These are phyloP conservation scores for Beauveria sp. DNA, from an alignment of 2,329 filamentous ascomycete species.

Conservation along the genomic window DNA sequence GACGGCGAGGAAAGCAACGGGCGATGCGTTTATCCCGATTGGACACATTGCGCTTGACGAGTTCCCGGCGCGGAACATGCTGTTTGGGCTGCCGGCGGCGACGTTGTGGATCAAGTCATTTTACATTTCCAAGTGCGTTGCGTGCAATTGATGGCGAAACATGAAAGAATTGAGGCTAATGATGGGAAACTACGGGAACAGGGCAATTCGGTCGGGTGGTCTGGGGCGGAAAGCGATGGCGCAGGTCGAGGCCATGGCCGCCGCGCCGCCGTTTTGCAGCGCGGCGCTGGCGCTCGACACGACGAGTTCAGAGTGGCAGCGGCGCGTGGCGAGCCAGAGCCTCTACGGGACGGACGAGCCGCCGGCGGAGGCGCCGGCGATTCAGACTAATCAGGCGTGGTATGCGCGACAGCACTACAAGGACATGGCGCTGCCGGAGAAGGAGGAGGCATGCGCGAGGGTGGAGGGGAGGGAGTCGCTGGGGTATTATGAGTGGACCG, in stretches of 20 bases:
- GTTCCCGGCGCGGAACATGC: constrained; percentile 22
- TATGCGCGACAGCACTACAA: constrained; percentile 22
- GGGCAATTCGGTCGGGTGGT: constrained; percentile 27
- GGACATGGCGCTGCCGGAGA: not conserved
- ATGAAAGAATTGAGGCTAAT: too few relatives aligned
- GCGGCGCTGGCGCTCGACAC: constrained; percentile 30
- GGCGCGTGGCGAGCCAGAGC: constrained; percentile 17
- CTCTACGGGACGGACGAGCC: constrained; percentile 21
- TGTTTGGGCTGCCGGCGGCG: constrained; percentile 23
- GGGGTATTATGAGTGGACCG: constrained; percentile 8
- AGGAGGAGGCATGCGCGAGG: constrained; percentile 8
- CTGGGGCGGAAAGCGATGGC: constrained; percentile 29
- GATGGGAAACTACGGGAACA: not conserved
- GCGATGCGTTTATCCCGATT: constrained; percentile 27
- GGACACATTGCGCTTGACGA: constrained; percentile 32
- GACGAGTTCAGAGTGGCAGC: constrained; percentile 21
- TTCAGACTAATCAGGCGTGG: constrained; percentile 23
- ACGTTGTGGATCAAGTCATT: constrained; percentile 33
- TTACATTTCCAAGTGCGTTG: constrained; percentile 28
- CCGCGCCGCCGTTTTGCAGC: constrained; percentile 24
- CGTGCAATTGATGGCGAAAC: not conserved
- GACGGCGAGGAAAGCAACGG: constrained; percentile 22
- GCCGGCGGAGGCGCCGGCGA: constrained; percentile 19
- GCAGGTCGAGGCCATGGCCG: constrained; percentile 24
- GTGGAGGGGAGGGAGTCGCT: constrained; percentile 9